Conservation (phyloP, 495 filamentous ascomycete genomes). For the Melanomma pulvis-pyrius region DNA sequence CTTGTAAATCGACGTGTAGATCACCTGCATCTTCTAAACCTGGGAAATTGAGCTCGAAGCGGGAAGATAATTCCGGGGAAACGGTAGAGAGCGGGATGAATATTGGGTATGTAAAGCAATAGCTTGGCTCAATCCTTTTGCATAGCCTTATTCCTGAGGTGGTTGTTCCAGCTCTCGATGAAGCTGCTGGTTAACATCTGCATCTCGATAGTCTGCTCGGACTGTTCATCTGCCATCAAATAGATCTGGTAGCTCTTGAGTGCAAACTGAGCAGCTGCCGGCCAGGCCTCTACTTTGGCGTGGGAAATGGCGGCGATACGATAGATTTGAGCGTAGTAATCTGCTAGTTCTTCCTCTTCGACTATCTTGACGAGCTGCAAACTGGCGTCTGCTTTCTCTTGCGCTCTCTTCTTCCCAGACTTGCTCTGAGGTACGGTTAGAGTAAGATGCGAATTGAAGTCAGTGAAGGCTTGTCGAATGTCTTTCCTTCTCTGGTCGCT, state of each 20-base stretch:
- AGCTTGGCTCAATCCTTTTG: neutral
- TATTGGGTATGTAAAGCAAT: neutral
- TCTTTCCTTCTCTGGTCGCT: constrained; percentile 23
- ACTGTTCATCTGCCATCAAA: constrained; percentile 18
- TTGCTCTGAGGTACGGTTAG: neutral
- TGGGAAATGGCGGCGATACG: constrained; percentile 22
- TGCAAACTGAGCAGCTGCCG: constrained; percentile 17
- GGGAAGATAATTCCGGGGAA: neutral
- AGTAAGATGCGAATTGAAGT: constrained; percentile 5
- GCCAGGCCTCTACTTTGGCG: constrained; percentile 12
- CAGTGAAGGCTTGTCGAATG: constrained; percentile 13
- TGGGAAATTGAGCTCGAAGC: neutral
- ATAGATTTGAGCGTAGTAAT: constrained; percentile 30
- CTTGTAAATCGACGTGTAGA: neutral
- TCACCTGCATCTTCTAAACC: neutral
- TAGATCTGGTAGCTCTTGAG: constrained; percentile 11
- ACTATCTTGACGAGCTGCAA: constrained; percentile 12
- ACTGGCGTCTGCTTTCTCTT: constrained; percentile 6
- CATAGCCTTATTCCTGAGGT: constrained; percentile 14
- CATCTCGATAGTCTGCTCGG: constrained; percentile 20
- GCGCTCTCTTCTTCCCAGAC: constrained; percentile 14
- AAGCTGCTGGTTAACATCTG: constrained; percentile 8
- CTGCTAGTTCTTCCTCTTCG: constrained; percentile 28
- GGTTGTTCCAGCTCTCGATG: constrained; percentile 15
- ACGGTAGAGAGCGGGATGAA: neutral